Base-by-base conservation (phyloP, 257 asterid species). In the Datura wrightii region DNA sequence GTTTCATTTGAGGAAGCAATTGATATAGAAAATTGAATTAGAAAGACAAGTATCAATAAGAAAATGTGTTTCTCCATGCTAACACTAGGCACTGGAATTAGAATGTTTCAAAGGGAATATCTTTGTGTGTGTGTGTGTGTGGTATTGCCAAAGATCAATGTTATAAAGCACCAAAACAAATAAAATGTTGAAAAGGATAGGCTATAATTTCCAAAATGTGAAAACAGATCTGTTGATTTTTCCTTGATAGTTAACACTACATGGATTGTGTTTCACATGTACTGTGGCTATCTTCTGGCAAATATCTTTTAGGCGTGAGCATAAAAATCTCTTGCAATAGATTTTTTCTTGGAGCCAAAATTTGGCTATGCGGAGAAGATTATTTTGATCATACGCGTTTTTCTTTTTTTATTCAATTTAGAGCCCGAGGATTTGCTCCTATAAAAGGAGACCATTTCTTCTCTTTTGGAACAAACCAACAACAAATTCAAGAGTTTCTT, bases 1-100 rank as follows among this genome's bases (percentile, higher is more conserved):
- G 80, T 79, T 9, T 63, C 56, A 79, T 82, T 88, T 70, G 88
- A 69, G 19, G 84, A 31, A 18, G 85, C 80, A 48, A 18, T 14
- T 56, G 79, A 87, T 46, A 52, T 10, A 34, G 82, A 84, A 55
- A 82, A 52, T 48, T 66, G 42, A 54, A 53, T 24, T 34, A 80
- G 39, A 55, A 70, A 10, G 6, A 82, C 5, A 82, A 67, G 37
- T 11, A 85, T 65, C 37, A 82, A 60, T 52, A 69, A 7, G 5
- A 15, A 56, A 86, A 42, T n/a, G 31, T 24, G 37, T 16, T 69
- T 46, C 31, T 80, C 69, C 85, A 39, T 39, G 52, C 39, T 69
- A 69, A 3, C 14, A 36, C 4, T 13, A 36, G 36, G 48, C 48
- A 66, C 19, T 37, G 74, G 42, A 65, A 65, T 36, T 19, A 36